These are phyloP conservation scores for Geosmithia flava DNA, from an alignment of 2,329 filamentous ascomycete genomes.

Conservation along the genomic window DNA sequence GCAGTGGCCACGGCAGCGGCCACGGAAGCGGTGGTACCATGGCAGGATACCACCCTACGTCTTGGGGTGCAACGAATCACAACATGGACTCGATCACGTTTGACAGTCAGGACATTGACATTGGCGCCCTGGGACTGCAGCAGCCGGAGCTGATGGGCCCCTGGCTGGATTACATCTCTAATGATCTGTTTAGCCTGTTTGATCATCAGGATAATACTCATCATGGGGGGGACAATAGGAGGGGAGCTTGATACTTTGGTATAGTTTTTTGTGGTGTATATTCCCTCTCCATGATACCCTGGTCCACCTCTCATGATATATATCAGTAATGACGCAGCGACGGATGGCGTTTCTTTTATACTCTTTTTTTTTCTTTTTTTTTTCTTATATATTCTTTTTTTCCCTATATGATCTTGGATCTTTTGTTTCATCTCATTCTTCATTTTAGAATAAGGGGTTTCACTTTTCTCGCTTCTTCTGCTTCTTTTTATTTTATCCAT, in stretches of 20 bases:
- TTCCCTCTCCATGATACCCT: too few relatives aligned
- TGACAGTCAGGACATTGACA: constrained; percentile 66
- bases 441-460: too few relatives aligned
- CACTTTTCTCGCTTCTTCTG: background rate
- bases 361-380: background rate
- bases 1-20: too few relatives aligned
- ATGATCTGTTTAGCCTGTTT: constrained; percentile 49
- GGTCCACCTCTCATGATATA: too few relatives aligned
- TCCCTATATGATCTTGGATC: background rate
- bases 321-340: too few relatives aligned
- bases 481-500: background rate
- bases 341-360: too few relatives aligned
- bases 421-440: background rate
- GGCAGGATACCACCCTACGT: constrained; percentile 10
- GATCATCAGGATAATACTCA: constrained; percentile 21
- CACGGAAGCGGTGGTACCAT: too few relatives aligned
- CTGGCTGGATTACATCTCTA: constrained; percentile 64
- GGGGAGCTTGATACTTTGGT: too few relatives aligned
- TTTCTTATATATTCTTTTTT: background rate
- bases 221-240: constrained; percentile 4
- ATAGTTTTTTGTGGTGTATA: too few relatives aligned
- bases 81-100: constrained; percentile 51
- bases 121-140: constrained; percentile 47
- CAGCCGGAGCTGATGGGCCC: constrained; percentile 53
- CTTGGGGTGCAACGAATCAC: constrained; percentile 17